Evolutionary conservation across 345 rosid species (phyloP).

Genomic region (Nasturtium officinale): DNA sequence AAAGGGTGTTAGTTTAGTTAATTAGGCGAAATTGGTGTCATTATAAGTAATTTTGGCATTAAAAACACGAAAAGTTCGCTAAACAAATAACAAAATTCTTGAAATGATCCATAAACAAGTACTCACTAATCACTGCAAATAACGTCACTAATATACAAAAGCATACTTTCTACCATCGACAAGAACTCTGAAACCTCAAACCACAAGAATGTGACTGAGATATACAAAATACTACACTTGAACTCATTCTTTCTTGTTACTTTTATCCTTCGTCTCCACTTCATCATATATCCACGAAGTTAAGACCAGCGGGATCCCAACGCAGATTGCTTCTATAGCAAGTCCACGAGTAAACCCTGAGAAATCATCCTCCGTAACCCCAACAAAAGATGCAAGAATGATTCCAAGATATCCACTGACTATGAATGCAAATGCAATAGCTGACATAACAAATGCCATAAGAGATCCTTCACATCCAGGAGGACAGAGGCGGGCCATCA

Average conservation of each 20-base stretch:
- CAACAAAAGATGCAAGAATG: slow-evolving; percentile 63
- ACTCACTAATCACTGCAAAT: no score
- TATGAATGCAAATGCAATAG: slow-evolving; percentile 69
- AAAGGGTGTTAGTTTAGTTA: no score
- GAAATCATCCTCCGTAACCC: slow-evolving; percentile 67
- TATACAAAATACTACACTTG: background rate
- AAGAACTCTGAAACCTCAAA: background rate
- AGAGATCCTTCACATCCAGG: slow-evolving; percentile 90
- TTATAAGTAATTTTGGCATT: no score
- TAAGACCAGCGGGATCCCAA: slow-evolving; percentile 58
- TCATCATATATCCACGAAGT: slow-evolving; percentile 64
- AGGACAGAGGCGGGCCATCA: slow-evolving; percentile 74
- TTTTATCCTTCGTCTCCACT: slow-evolving; percentile 38
- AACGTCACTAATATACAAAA: no score
- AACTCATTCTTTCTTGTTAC: slow-evolving; percentile 43
- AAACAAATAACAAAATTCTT: no score
- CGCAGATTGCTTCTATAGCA: slow-evolving; percentile 63
- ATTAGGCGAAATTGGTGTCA: no score
- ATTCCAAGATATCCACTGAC: slow-evolving; percentile 81
- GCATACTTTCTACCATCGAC: no score
- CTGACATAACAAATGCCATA: slow-evolving; percentile 81
- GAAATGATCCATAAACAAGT: no score
- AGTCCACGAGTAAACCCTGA: slow-evolving; percentile 65
- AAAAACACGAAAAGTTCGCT: no score
- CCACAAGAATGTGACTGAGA: background rate